Conservation (phyloP, 2,329 filamentous ascomycete species). For the Sphaerostilbella broomeana region DNA sequence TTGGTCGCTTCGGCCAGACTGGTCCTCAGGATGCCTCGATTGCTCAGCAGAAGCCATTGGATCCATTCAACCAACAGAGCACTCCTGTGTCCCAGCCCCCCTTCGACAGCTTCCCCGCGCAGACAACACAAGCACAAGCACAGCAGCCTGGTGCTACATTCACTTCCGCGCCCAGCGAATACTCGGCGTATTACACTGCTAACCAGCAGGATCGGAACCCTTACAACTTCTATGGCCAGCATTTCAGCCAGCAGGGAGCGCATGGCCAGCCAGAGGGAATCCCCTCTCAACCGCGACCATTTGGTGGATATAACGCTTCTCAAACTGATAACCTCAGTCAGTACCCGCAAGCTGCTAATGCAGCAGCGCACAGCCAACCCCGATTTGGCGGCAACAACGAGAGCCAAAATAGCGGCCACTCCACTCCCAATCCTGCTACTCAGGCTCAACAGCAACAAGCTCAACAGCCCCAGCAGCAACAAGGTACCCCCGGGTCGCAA, state of each 20-base stretch:
- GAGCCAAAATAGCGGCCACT: constrained; percentile 78
- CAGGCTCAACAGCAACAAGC: constrained; percentile 38
- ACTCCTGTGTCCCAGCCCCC: constrained; percentile 43
- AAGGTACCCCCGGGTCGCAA: constrained; percentile 36
- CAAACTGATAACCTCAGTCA: constrained; percentile 59
- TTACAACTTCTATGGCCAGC: constrained; percentile 72
- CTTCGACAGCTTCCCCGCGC: constrained; percentile 54
- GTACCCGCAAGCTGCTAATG: constrained; percentile 73
- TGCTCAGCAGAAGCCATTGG: constrained; percentile 72
- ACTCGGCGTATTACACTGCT: constrained; percentile 77
- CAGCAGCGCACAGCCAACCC: constrained; percentile 46
- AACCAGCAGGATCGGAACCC: constrained; percentile 65
- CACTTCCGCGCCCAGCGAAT: constrained; percentile 71
- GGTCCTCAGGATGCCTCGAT: constrained; percentile 51
- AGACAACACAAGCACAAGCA: constrained; percentile 52
- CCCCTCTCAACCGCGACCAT: constrained; percentile 64
- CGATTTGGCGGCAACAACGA: constrained; percentile 58
- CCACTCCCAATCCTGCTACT: constrained; percentile 74
- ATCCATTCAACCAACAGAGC: constrained; percentile 75
- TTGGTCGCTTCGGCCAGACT: constrained; percentile 61
- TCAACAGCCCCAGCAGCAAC: constrained; percentile 45
- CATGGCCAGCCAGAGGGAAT: constrained; percentile 69
- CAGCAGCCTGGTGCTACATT: constrained; percentile 59
- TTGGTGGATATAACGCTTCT: constrained; percentile 64
- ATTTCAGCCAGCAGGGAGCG: constrained; percentile 47